These are phyloP conservation scores for Holtermannia corniformis DNA, from an alignment of 768 basidiomycete genomes.

Conservation along the genomic window DNA sequence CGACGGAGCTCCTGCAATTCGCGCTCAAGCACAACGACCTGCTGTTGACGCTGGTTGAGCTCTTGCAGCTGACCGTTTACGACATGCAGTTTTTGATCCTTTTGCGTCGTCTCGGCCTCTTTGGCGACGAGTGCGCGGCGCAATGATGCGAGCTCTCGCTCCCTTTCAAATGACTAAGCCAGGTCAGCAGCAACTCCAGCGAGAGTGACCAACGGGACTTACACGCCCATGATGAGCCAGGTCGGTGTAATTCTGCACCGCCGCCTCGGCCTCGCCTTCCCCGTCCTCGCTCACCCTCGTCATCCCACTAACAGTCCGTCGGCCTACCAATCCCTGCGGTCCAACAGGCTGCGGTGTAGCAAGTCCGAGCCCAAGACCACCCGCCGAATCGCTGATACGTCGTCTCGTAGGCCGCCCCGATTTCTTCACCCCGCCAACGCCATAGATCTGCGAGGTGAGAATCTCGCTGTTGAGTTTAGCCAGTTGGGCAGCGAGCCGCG, in stretches of 20 bases:
- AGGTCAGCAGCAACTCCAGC: neutral
- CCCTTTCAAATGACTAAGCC: constrained; percentile 22
- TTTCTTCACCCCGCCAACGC: no score
- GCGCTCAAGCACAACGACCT: no score
- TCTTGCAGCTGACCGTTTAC: neutral
- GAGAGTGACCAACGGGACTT: neutral
- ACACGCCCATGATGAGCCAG: neutral
- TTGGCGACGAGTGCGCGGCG: constrained; percentile 17
- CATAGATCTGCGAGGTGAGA: constrained; percentile 27
- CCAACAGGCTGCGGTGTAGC: constrained; percentile 12
- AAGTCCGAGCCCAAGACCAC: constrained; percentile 15
- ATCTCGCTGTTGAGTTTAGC: constrained; percentile 37
- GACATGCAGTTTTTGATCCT: constrained; percentile 13
- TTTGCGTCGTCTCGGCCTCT: constrained; percentile 1
- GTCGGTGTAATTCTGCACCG: neutral
- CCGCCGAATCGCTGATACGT: constrained; percentile 38
- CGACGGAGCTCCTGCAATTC: neutral
- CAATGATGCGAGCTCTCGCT: constrained; percentile 17
- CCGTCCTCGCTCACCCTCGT: constrained; percentile 19
- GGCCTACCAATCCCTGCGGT: constrained; percentile 3
- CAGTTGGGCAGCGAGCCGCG: constrained; percentile 25
- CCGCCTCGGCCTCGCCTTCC: constrained; percentile 6
- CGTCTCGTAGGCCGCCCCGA: constrained; percentile 26
- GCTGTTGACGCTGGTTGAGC: neutral
- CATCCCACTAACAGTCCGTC: constrained; percentile 35